These are phyloP conservation scores for Xylariaceae sp. DNA, from an alignment of 2,329 filamentous ascomycete genomes.

Conservation along the genomic window DNA sequence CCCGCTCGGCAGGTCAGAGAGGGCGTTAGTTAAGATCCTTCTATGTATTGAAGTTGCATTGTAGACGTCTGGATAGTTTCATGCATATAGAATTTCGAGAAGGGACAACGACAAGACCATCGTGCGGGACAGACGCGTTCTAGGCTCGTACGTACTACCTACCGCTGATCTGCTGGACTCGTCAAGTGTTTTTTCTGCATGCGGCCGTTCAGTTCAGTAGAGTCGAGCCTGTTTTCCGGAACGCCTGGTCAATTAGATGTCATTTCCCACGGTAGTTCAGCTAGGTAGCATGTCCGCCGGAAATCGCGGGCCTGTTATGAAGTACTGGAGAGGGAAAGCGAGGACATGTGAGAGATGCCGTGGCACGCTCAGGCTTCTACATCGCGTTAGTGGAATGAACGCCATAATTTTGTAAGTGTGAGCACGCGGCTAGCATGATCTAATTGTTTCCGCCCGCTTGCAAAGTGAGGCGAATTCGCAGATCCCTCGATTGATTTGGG, in stretches of 20 bases:
- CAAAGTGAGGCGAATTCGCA: no score
- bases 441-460: no score
- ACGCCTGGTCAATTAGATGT: background rate
- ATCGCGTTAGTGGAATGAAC: background rate
- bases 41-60: conserved; percentile 3
- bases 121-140: background rate
- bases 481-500: no score
- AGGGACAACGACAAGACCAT: background rate
- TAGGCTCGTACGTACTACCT: conserved; percentile 5
- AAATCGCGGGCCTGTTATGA: no score
- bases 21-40: background rate
- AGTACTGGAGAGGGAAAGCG: no score
- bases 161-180: background rate
- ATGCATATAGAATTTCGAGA: background rate
- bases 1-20: conserved; percentile 14
- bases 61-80: conserved; percentile 6
- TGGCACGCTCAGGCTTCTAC: background rate
- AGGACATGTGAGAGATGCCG: background rate
- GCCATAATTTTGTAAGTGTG: no score
- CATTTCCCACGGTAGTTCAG: conserved; percentile 2
- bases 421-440: no score
- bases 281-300: conserved; percentile 1
- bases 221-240: background rate
- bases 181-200: conserved; percentile 8
- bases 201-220: background rate